Conservation (phyloP, 805 yeast genomes). For the Pichia ethanolica region DNA sequence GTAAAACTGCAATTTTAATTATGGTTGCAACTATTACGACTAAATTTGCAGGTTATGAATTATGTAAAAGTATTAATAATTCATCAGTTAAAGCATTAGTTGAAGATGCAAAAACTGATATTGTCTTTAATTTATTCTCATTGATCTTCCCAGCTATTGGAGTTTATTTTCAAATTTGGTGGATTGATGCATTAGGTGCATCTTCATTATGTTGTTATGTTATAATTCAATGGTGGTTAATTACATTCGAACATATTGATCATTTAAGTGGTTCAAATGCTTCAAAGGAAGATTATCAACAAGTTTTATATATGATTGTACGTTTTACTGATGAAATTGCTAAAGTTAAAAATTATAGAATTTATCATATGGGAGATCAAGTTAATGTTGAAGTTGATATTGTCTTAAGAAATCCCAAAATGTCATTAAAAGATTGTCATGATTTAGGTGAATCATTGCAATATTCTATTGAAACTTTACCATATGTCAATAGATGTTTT, state of each 20-base stretch:
- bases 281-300: slow-evolving; percentile 51
- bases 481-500: slow-evolving; percentile 72
- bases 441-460: slow-evolving; percentile 78
- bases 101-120: slow-evolving; percentile 76
- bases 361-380: slow-evolving; percentile 74
- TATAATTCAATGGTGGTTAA: slow-evolving; percentile 53
- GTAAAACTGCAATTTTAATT: slow-evolving; percentile 43
- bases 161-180: slow-evolving; percentile 44
- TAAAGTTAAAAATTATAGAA: slow-evolving; percentile 57
- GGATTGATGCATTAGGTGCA: slow-evolving; percentile 76
- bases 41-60: slow-evolving; percentile 53
- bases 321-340: slow-evolving; percentile 63
- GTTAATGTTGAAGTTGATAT: slow-evolving; percentile 72
- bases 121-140: slow-evolving; percentile 65
- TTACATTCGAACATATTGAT: slow-evolving; percentile 64
- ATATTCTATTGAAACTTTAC: slow-evolving; percentile 70
- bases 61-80: slow-evolving; percentile 55
- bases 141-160: slow-evolving; percentile 64
- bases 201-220: slow-evolving; percentile 53
- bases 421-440: slow-evolving; percentile 59
- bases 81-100: slow-evolving; percentile 72
- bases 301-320: slow-evolving; percentile 56
- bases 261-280: slow-evolving; percentile 74
- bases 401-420: slow-evolving; percentile 40
- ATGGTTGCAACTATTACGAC: slow-evolving; percentile 58